Conservation (phyloP, 805 yeast genomes). For the Kockiozyma suomiensis region DNA sequence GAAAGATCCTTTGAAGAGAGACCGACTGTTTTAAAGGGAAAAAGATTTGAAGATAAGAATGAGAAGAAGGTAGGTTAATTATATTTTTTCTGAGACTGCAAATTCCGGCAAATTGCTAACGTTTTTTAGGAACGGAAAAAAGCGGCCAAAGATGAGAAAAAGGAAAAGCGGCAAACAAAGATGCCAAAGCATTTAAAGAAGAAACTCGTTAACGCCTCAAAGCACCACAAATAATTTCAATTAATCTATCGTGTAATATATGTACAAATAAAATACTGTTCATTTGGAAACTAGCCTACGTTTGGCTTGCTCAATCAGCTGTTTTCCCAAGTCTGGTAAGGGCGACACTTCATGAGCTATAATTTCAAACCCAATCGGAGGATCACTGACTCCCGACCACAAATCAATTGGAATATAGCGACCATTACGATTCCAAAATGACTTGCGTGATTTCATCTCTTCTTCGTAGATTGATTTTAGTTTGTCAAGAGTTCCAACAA, state of each 20-base stretch:
- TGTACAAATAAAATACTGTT: neutral
- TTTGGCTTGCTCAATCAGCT: slow-evolving; percentile 24
- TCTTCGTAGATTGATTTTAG: slow-evolving; percentile 46
- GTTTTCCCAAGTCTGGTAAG: slow-evolving; percentile 26
- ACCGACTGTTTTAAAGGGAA: slow-evolving; percentile 56
- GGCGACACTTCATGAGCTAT: slow-evolving; percentile 27
- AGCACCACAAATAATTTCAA: slow-evolving; percentile 12
- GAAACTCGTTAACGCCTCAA: slow-evolving; percentile 63
- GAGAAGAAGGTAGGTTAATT: slow-evolving; percentile 53
- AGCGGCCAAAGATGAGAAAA: slow-evolving; percentile 72
- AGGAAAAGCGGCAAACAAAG: slow-evolving; percentile 77
- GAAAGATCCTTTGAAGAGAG: slow-evolving; percentile 49
- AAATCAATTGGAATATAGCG: slow-evolving; percentile 60
- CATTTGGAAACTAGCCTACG: slow-evolving; percentile 21
- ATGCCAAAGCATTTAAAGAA: slow-evolving; percentile 83
- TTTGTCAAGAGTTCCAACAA: slow-evolving; percentile 48
- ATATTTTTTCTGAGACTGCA: neutral
- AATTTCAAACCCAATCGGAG: slow-evolving; percentile 39
- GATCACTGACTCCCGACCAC: slow-evolving; percentile 50
- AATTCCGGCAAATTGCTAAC: too few relatives aligned
- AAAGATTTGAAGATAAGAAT: slow-evolving; percentile 78
- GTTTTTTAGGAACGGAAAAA: slow-evolving; percentile 55
- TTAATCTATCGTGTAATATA: neutral
- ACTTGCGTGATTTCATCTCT: slow-evolving; percentile 50
- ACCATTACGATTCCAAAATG: slow-evolving; percentile 54